A percentile compares a stretch with the other conserved stretches of the same genome.
Evolutionary conservation across 306 rosid species (phyloP).

Genomic region (Prunus dulcis): DNA sequence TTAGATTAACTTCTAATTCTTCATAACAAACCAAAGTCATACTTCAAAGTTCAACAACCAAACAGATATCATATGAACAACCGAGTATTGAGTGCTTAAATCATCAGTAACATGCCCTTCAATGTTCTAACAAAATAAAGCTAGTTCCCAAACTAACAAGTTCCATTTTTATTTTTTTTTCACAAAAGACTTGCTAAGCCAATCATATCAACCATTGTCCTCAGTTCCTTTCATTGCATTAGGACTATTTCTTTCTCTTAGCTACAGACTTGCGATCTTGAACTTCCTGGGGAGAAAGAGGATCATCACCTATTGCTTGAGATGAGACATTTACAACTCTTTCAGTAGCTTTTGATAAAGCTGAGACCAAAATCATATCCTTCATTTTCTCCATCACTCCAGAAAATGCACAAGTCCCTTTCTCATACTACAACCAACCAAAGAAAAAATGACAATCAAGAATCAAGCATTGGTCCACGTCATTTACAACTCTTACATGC

Average conservation of each 20-base stretch:
- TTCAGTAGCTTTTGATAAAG: constrained; percentile 51
- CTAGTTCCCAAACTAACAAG: not conserved
- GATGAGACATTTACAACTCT: constrained; percentile 33
- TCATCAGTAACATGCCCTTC: too few species aligned
- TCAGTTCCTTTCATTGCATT: constrained; percentile 7
- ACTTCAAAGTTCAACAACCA: not conserved
- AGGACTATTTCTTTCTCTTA: constrained; percentile 34
- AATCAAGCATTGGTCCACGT: not conserved
- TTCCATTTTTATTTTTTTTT: not conserved
- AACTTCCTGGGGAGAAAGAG: constrained; percentile 7
- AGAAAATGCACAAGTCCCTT: constrained; percentile 26
- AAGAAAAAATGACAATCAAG: not conserved
- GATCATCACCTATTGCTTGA: constrained; percentile 32
- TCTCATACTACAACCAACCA: constrained; percentile 53
- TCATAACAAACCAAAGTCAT: not conserved
- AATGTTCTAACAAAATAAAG: too few species aligned
- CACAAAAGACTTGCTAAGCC: not conserved
- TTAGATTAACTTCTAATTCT: not conserved
- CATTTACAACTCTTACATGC: not conserved
- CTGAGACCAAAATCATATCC: constrained; percentile 40
- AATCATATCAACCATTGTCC: not conserved
- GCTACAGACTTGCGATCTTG: constrained; percentile 10
- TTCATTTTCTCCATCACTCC: constrained; percentile 51
- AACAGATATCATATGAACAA: not conserved
- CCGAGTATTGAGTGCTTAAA: too few species aligned